phyloP scores from a whole-genome alignment of 768 basidiomycete genomes.

The Pleurotus tuber-regium region DNA sequence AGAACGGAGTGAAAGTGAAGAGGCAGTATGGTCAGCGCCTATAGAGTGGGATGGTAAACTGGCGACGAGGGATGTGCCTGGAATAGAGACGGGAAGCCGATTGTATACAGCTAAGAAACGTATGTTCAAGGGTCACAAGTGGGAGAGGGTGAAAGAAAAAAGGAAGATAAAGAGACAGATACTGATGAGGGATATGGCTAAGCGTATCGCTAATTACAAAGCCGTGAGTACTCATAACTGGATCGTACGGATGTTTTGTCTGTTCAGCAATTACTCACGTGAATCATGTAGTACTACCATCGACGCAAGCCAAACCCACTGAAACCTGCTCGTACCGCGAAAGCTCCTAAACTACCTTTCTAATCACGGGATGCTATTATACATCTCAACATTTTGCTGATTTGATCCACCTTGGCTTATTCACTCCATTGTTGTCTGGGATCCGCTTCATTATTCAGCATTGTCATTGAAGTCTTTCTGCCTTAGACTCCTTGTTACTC shows the following conservation, averaged over 20 bases:
- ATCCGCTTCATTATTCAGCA: background rate
- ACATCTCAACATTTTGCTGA: conserved; percentile 10
- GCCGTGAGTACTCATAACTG: conserved; percentile 44
- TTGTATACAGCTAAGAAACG: conserved; percentile 75
- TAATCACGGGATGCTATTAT: conserved; percentile 26
- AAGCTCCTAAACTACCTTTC: conserved; percentile 60
- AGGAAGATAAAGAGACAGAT: conserved; percentile 46
- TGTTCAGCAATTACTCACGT: conserved; percentile 5
- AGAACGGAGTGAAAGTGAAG: conserved; percentile 6
- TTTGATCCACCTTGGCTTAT: background rate
- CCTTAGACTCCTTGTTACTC: background rate
- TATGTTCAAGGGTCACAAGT: conserved; percentile 95
- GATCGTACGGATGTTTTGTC: no score
- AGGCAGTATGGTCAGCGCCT: conserved; percentile 27
- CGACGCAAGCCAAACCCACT: conserved; percentile 57
- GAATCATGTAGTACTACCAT: conserved; percentile 39
- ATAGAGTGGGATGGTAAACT: conserved; percentile 43
- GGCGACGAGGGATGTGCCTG: conserved; percentile 38
- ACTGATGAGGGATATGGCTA: conserved; percentile 68
- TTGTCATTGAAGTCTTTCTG: background rate
- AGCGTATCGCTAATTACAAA: conserved; percentile 65
- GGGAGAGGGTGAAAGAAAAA: conserved; percentile 61
- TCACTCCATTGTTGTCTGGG: background rate
- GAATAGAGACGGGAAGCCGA: conserved; percentile 51
- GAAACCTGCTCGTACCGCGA: conserved; percentile 45